Conservation (phyloP, 768 basidiomycete species). For the Podaxis sp. region DNA sequence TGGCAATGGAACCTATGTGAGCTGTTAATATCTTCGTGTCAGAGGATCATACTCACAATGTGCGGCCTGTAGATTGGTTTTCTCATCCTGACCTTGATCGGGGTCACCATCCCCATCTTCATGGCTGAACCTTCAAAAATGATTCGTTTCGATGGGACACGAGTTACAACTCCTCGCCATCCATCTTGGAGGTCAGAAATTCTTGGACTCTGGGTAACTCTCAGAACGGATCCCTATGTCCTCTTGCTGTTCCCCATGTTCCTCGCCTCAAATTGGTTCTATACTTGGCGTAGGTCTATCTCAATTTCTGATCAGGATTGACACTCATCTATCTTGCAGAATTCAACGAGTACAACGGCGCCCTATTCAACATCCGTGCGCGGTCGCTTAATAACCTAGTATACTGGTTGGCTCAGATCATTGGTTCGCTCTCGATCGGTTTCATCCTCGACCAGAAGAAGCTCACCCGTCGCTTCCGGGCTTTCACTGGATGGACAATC, state of each 20-base stretch:
- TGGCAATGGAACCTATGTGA: constrained; percentile 71
- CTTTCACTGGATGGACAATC: constrained; percentile 65
- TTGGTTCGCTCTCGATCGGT: constrained; percentile 73
- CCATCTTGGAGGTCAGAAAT: constrained; percentile 80
- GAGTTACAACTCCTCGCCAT: constrained; percentile 57
- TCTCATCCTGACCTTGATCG: constrained; percentile 69
- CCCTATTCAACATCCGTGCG: constrained; percentile 75
- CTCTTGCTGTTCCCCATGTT: constrained; percentile 83
- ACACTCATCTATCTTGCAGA: constrained; percentile 37
- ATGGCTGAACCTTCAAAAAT: constrained; percentile 74
- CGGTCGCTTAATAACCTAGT: constrained; percentile 74
- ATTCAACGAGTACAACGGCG: constrained; percentile 76
- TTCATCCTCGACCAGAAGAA: constrained; percentile 57
- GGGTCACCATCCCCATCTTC: constrained; percentile 60
- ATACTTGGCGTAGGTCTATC: constrained; percentile 67
- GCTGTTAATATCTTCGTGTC: constrained; percentile 21
- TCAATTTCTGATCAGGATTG: not conserved
- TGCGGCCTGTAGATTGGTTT: constrained; percentile 59
- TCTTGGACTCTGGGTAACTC: constrained; percentile 63
- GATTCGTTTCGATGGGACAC: constrained; percentile 72
- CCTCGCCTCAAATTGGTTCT: constrained; percentile 81
- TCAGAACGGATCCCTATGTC: constrained; percentile 70
- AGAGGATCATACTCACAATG: not conserved
- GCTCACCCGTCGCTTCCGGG: constrained; percentile 64
- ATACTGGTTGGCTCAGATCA: constrained; percentile 80